Base-by-base conservation (phyloP, 345 rosid species). In the Gossypium turneri region DNA sequence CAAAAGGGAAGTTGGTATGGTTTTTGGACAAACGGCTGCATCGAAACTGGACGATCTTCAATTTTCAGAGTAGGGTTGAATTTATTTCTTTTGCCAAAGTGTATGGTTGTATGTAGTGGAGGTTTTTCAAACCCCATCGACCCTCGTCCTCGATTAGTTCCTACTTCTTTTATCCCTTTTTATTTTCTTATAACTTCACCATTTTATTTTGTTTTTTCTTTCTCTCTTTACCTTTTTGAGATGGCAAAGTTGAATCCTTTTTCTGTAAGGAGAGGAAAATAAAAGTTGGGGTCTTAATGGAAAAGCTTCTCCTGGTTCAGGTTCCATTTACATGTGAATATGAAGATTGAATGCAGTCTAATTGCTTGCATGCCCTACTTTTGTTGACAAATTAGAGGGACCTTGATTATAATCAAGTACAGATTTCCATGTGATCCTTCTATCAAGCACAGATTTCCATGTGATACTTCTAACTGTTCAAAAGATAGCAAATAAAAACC, bases 1-100 rank as follows among this genome's bases (percentile, higher is more conserved):
- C 79, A 15, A 80, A 80, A 15, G 94, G 95, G 75, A 88, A 85
- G 84, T 76, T 90, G 80, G 86, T 85, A 6, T 94, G 98, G 97
- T 92, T 94, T 81, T 68, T 92, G 84, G 98, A 94, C 84, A 87
- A 83, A 82, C 75, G 9, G 97, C 98, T 19, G 95, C 90, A 20
- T 90, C 92, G 15, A 86, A 87, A 81, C 92, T 94, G 10, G 78
- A 86, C 12, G 52, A 86, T 48, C n/a, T 73, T 56, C 76, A 79
- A 59, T 62, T 72, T 76, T 80, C 89, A 0, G 83, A 78, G 72
- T 83, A 86, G 86, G 72, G 47, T 68, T 77, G 41, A 71, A 76
- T 25, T 68, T 41, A 66, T 29, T 66, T 45, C 74, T 73, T 56
- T 51, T 43, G 38, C 72, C 75, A 62, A 78, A 76, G 61, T 74